phyloP scores from a whole-genome alignment of 805 yeast species.

The Pichia rugopelliculosa region DNA sequence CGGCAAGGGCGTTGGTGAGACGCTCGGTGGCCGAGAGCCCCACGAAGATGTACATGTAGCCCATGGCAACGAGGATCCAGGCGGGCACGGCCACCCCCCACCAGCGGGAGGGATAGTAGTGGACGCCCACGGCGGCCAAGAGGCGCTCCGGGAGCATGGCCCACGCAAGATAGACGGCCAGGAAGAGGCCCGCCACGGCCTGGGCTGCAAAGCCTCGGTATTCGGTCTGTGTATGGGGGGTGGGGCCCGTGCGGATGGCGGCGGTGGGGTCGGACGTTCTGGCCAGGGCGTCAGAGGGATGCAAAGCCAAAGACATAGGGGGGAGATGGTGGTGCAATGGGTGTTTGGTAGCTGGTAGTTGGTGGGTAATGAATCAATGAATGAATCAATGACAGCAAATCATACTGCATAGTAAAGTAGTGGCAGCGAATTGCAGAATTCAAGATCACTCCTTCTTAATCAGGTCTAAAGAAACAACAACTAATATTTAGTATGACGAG shows the following conservation, averaged over 20 bases:
- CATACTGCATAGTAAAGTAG: too few relatives aligned
- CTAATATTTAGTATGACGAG: too few relatives aligned
- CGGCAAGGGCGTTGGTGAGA: conserved; percentile 52
- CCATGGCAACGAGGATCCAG: conserved; percentile 60
- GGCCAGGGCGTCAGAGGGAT: background rate
- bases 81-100: conserved; percentile 84
- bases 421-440: too few relatives aligned
- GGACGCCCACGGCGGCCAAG: conserved; percentile 47
- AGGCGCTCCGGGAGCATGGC: conserved; percentile 58
- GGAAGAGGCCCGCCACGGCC: conserved; percentile 52
- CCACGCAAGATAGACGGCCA: conserved; percentile 63
- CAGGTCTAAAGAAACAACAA: too few relatives aligned
- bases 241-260: background rate
- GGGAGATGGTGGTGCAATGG: background rate
- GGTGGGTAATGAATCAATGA: too few relatives aligned
- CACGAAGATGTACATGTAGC: conserved; percentile 63
- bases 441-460: too few relatives aligned
- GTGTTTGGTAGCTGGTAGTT: too few relatives aligned
- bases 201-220: conserved; percentile 85
- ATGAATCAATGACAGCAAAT: too few relatives aligned
- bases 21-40: conserved; percentile 72
- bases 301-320: too few relatives aligned
- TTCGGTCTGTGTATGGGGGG: conserved; percentile 48
- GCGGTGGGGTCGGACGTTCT: background rate
- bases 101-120: conserved; percentile 83